phyloP scores from a whole-genome alignment of 495 filamentous ascomycete species.

The Terfezia boudieri region DNA sequence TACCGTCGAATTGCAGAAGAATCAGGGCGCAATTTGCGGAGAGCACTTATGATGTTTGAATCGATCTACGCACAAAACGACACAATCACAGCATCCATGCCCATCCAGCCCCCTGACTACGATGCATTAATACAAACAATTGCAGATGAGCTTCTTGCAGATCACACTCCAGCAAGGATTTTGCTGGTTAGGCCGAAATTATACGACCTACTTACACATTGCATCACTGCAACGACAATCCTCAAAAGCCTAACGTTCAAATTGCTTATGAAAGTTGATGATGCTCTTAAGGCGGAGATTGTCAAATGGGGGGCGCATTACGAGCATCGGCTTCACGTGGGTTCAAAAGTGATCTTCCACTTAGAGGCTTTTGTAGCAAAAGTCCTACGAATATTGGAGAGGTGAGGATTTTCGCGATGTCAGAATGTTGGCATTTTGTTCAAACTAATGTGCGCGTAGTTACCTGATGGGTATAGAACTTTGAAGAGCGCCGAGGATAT shows the following conservation, averaged over 20 bases:
- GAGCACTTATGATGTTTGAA: constrained; percentile 85
- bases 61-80: constrained; percentile 93
- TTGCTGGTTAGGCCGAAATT: constrained; percentile 73
- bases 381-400: constrained; percentile 84
- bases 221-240: constrained; percentile 81
- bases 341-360: constrained; percentile 93
- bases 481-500: constrained; percentile 12
- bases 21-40: constrained; percentile 73
- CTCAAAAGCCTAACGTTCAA: constrained; percentile 86
- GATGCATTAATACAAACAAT: constrained; percentile 71
- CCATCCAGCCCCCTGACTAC: constrained; percentile 88
- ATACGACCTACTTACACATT: constrained; percentile 89
- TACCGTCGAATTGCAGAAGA: constrained; percentile 73
- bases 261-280: constrained; percentile 65
- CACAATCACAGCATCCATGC: constrained; percentile 65
- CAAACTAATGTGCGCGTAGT: constrained; percentile 22
- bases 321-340: constrained; percentile 76
- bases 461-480: constrained; percentile 84
- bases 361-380: constrained; percentile 96
- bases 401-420: constrained; percentile 24
- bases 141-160: constrained; percentile 73
- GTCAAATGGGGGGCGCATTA: constrained; percentile 94
- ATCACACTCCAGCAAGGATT: constrained; percentile 70
- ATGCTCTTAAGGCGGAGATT: constrained; percentile 70
- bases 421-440: neutral